Percentiles rank a stretch among this genome's conserved stretches.
Evolutionary conservation across 495 filamentous ascomycete species (phyloP).

Genomic region (Bryoglossum gracile): DNA sequence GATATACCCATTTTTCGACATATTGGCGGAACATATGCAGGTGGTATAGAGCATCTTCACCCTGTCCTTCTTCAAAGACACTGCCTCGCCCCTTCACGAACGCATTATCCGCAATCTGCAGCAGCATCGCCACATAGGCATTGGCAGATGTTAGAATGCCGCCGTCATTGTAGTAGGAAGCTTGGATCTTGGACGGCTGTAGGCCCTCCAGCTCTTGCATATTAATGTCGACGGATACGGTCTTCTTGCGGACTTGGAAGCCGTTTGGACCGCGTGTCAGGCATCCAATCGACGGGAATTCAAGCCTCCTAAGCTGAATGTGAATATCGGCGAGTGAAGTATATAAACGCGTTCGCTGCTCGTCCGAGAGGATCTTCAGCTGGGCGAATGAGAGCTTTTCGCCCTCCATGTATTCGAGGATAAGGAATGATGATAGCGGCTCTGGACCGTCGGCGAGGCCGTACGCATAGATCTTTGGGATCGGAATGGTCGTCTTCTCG

Average conservation of each 20-base stretch:
- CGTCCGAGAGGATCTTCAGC: conserved; percentile 13
- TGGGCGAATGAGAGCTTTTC: conserved; percentile 13
- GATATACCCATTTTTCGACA: conserved; percentile 20
- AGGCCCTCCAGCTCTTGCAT: conserved; percentile 24
- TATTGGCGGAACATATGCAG: conserved; percentile 10
- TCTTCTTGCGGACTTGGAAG: conserved; percentile 21
- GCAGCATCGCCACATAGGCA: conserved; percentile 23
- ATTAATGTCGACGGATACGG: conserved; percentile 22
- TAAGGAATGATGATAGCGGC: conserved; percentile 22
- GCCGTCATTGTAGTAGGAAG: conserved; percentile 4
- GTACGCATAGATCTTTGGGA: conserved; percentile 24
- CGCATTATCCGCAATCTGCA: conserved; percentile 22
- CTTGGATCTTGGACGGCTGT: conserved; percentile 18
- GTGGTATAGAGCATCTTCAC: conserved; percentile 16
- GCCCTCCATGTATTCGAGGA: conserved; percentile 27
- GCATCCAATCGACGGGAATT: conserved; percentile 25
- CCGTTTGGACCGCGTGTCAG: conserved; percentile 13
- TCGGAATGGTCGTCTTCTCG: conserved; percentile 25
- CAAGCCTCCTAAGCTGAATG: conserved; percentile 26
- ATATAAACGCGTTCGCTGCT: conserved; percentile 18
- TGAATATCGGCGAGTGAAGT: conserved; percentile 23
- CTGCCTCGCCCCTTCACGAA: conserved; percentile 11
- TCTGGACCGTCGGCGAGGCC: conserved; percentile 8
- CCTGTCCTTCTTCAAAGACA: conserved; percentile 11
- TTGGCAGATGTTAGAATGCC: conserved; percentile 19